Base-by-base conservation (phyloP, 257 asterid species). In the Orobanche coerulescens region DNA sequence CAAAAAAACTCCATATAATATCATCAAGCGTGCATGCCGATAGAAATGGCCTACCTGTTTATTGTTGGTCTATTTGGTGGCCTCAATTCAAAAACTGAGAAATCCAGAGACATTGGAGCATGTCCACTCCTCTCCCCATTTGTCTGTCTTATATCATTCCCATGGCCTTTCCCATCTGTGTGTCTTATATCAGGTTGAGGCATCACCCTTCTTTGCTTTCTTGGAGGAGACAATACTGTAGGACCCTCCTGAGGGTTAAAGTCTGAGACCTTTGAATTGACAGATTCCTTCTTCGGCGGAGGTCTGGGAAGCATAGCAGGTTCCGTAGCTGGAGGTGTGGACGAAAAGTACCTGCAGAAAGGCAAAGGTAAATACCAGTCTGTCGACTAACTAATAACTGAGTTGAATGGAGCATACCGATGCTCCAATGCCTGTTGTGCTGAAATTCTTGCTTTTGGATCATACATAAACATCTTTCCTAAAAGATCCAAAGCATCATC, bases 391-490 rank as follows among this genome's bases (percentile, higher is more conserved):
- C 48, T 43, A 58, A 58, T 23, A 69, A 15, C 54, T 40, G 37
- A 24, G 31, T 33, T 25, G 56, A 63, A 28, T 9, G 15, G 65
- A 59, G 28, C 73, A 64, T 84, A 93, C 97, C 97, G 76, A 69
- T 93, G 98, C 79, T 93, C 98, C 67, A 93, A 70, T 28, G 98
- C 98, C 76, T 81, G 97, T 58, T 86, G 91, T 6, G 95, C 95
- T 25, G 98, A 86, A 63, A 93, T 86, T 77, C 98, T 83, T 64
- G 83, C 71, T 72, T 89, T 93, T 25, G 98, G 97, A 37, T 93
- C 98, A 65, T 93, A 93, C 3, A 53, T 54, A 43, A 93, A 93
- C 98, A 93, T 93, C 72, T 93, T 93, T 14, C 88, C 78, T 65
- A 93, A 65, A 54, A 93, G 96, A 62, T 93, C 98, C 73, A 89